Conservation (phyloP, 1,284 basidiomycete species). For the Pseudozyma sp. region DNA sequence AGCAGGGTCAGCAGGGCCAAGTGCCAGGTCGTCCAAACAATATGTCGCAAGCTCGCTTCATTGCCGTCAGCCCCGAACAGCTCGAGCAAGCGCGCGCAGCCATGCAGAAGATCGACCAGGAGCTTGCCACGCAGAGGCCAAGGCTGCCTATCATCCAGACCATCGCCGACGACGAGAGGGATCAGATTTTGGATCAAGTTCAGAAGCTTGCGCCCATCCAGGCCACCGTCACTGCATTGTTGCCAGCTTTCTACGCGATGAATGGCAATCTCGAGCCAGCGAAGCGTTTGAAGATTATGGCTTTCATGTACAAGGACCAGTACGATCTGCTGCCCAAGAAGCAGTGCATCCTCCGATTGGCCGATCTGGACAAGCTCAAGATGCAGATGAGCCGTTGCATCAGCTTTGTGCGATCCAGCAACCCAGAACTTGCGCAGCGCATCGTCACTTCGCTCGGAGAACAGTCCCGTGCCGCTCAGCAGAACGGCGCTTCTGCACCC, state of each 20-base stretch:
- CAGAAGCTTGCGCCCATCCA: slow-evolving; percentile 59
- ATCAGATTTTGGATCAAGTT: slow-evolving; percentile 60
- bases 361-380: slow-evolving; percentile 66
- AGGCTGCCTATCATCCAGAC: slow-evolving; percentile 59
- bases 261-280: slow-evolving; percentile 62
- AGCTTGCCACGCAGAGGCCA: slow-evolving; percentile 47
- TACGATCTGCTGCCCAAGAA: slow-evolving; percentile 55
- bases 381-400: slow-evolving; percentile 67
- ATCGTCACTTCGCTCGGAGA: slow-evolving; percentile 50
- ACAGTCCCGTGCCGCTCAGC: slow-evolving; percentile 37
- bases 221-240: slow-evolving; percentile 59
- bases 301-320: slow-evolving; percentile 67
- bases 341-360: slow-evolving; percentile 59
- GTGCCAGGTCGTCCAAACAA: slow-evolving; percentile 36
- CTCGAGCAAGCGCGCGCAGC: slow-evolving; percentile 57
- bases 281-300: slow-evolving; percentile 67
- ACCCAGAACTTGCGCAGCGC: slow-evolving; percentile 58
- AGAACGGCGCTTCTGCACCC: slow-evolving; percentile 17
- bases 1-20: slow-evolving; percentile 36
- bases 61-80: slow-evolving; percentile 57
- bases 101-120: slow-evolving; percentile 56
- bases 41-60: slow-evolving; percentile 51
- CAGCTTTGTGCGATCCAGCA: slow-evolving; percentile 63
- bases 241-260: slow-evolving; percentile 67
- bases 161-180: slow-evolving; percentile 59